These are phyloP conservation scores for Dactylonectria estremocensis DNA, from an alignment of 2,329 filamentous ascomycete genomes.

Conservation along the genomic window DNA sequence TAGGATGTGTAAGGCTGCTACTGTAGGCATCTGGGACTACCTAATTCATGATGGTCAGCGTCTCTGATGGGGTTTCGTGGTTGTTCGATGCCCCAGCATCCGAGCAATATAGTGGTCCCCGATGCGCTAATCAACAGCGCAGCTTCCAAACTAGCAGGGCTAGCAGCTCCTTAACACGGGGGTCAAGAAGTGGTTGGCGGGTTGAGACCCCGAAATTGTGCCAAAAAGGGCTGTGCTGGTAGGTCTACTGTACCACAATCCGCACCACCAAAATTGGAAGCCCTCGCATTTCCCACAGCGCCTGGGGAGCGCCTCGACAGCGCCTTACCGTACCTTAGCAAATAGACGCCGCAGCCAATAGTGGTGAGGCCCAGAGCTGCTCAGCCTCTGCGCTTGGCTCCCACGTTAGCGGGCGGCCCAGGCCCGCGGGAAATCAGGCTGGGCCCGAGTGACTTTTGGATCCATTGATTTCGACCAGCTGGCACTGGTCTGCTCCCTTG, in stretches of 20 bases:
- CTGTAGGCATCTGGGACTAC: too few species aligned
- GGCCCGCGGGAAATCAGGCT: constrained; percentile 19
- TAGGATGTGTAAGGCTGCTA: background rate
- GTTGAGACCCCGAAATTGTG: background rate
- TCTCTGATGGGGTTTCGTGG: background rate
- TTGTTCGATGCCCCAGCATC: background rate
- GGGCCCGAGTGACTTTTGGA: constrained; percentile 9
- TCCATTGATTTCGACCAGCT: constrained; percentile 7
- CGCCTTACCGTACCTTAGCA: constrained; percentile 8
- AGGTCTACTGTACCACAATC: background rate
- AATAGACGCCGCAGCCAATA: constrained; percentile 23
- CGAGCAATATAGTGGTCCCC: background rate
- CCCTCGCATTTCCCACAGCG: constrained; percentile 10
- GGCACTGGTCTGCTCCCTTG: constrained; percentile 5
- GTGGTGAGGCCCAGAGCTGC: constrained; percentile 22
- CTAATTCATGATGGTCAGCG: too few species aligned
- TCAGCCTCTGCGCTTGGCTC: constrained; percentile 34
- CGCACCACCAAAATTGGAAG: background rate
- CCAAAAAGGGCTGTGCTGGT: background rate
- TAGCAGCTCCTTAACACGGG: background rate
- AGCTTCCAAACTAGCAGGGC: background rate
- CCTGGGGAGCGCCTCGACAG: constrained; percentile 9
- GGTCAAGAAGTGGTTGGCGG: background rate
- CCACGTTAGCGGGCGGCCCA: constrained; percentile 25
- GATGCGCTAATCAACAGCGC: background rate